phyloP scores from a whole-genome alignment of 1,139 yeast species.

The Nakaseomyces sp. region DNA sequence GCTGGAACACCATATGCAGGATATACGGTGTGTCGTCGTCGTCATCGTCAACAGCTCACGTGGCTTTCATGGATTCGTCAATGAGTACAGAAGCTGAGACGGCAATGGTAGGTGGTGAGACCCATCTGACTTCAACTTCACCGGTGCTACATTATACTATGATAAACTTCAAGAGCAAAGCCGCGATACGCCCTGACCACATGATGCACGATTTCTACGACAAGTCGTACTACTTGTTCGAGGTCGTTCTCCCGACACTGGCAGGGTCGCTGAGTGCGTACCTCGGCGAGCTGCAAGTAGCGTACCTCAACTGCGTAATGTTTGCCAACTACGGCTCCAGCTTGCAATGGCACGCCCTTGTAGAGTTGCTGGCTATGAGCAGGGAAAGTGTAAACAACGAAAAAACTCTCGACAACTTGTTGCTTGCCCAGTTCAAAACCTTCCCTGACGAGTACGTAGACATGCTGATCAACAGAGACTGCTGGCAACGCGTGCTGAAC shows the following conservation, averaged over 20 bases:
- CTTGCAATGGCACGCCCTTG: slow-evolving; percentile 38
- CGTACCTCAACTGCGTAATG: slow-evolving; percentile 32
- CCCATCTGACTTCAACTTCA: slow-evolving; percentile 4
- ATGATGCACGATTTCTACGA: slow-evolving; percentile 36
- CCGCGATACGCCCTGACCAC: slow-evolving; percentile 31
- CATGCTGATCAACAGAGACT: slow-evolving; percentile 26
- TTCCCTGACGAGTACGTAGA: slow-evolving; percentile 36
- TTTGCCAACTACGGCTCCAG: slow-evolving; percentile 41
- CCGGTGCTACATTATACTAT: slow-evolving; percentile 29
- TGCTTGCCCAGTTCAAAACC: slow-evolving; percentile 29
- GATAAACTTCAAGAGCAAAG: slow-evolving; percentile 33
- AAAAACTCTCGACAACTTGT: slow-evolving; percentile 24
- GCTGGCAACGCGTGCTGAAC: neutral
- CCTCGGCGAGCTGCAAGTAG: slow-evolving; percentile 39
- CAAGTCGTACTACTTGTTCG: slow-evolving; percentile 37
- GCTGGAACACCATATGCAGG: slow-evolving; percentile 15
- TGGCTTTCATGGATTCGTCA: slow-evolving; percentile 31
- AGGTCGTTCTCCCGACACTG: no score
- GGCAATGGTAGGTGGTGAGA: no score
- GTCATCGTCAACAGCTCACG: neutral
- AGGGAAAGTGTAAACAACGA: slow-evolving; percentile 12
- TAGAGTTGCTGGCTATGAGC: slow-evolving; percentile 26
- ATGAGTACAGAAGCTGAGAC: slow-evolving; percentile 37
- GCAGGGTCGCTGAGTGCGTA: no score
- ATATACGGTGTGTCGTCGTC: neutral